A percentile compares a stretch with the other conserved stretches of the same genome.
phyloP scores from a whole-genome alignment of 75 land plant genomes.

The Pinus tabuliformis region DNA sequence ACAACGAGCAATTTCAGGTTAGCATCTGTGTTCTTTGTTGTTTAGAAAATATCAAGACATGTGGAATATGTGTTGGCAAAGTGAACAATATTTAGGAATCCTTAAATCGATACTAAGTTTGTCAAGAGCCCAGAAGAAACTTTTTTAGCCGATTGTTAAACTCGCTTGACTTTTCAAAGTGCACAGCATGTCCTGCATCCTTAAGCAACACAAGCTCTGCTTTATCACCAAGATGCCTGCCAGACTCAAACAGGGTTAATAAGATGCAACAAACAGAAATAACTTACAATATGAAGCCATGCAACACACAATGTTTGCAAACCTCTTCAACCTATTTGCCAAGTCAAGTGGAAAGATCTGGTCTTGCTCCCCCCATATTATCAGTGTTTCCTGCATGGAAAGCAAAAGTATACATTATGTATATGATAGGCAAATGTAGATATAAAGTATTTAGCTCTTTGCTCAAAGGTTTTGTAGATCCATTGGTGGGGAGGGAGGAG shows the following conservation, averaged over 20 bases:
- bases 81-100: neutral
- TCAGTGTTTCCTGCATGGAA: slow-evolving; percentile 51
- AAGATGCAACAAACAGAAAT: neutral
- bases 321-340: slow-evolving; percentile 63
- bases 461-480: neutral
- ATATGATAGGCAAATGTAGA: neutral
- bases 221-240: slow-evolving; percentile 66
- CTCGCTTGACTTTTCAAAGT: slow-evolving; percentile 63
- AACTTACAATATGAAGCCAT: neutral
- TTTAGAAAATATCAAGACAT: neutral
- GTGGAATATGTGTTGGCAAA: neutral
- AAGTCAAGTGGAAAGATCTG: too few species aligned
- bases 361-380: slow-evolving; percentile 78
- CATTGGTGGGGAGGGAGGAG: neutral
- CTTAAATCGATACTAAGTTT: neutral
- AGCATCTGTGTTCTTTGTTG: too few species aligned
- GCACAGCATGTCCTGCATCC: slow-evolving; percentile 70
- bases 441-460: neutral
- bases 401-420: neutral
- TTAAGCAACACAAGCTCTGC: too few species aligned
- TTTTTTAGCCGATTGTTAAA: slow-evolving; percentile 37
- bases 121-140: slow-evolving; percentile 29
- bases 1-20: too few species aligned
- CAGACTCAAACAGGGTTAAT: neutral
- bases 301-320: neutral